phyloP scores from a whole-genome alignment of 345 rosid genomes.

The Linum tenue region DNA sequence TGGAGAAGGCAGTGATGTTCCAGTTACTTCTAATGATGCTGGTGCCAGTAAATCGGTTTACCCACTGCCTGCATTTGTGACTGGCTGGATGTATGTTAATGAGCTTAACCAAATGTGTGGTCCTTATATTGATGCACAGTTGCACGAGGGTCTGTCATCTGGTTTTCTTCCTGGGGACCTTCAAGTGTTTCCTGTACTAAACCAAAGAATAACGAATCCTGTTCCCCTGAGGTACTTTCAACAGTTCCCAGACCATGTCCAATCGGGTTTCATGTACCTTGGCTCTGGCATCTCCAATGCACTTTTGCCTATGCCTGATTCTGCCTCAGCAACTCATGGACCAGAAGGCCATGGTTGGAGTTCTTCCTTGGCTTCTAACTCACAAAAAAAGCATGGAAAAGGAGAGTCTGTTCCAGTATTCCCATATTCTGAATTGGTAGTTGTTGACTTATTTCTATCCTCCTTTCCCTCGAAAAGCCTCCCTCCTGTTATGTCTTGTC shows the following conservation, averaged over 20 bases:
- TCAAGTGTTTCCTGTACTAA: slow-evolving; percentile 67
- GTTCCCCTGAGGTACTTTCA: slow-evolving; percentile 77
- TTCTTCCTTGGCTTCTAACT: slow-evolving; percentile 24
- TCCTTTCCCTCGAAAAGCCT: background rate
- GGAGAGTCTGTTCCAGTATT: slow-evolving; percentile 19
- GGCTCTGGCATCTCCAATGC: slow-evolving; percentile 23
- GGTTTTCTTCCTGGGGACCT: slow-evolving; percentile 85
- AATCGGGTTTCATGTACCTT: slow-evolving; percentile 67
- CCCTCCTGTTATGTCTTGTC: background rate
- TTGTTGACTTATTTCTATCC: slow-evolving; percentile 3
- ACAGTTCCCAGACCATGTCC: slow-evolving; percentile 82
- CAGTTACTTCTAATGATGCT: slow-evolving; percentile 36
- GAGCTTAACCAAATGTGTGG: slow-evolving; percentile 89
- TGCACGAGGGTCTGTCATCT: slow-evolving; percentile 65
- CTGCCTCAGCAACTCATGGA: slow-evolving; percentile 14
- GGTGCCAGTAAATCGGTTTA: slow-evolving; percentile 30
- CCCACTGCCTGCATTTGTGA: slow-evolving; percentile 35
- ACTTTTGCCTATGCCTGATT: slow-evolving; percentile 17
- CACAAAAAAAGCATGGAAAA: slow-evolving; percentile 20
- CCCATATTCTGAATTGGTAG: slow-evolving; percentile 44
- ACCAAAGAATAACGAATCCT: slow-evolving; percentile 47
- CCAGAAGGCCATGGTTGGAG: slow-evolving; percentile 21
- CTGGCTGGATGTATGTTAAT: slow-evolving; percentile 84
- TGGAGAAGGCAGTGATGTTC: slow-evolving; percentile 41
- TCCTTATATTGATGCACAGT: slow-evolving; percentile 79